These are phyloP conservation scores for Ceratocystiopsis sp. DNA, from an alignment of 2,329 filamentous ascomycete species.

Conservation along the genomic window DNA sequence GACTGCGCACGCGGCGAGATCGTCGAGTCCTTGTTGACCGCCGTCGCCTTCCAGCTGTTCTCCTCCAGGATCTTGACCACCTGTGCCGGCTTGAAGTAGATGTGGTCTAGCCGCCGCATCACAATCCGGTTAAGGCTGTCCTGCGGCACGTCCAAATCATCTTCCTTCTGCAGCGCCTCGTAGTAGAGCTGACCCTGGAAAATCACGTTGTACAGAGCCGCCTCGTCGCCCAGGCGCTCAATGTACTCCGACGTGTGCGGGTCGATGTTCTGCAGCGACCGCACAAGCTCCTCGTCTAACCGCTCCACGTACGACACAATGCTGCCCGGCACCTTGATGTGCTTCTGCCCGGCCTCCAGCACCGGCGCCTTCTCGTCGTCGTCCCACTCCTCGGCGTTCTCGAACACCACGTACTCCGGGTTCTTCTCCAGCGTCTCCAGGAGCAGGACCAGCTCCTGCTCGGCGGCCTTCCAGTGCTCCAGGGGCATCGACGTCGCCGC, in stretches of 20 bases:
- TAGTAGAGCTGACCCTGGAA: slow-evolving; percentile 79
- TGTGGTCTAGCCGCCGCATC: slow-evolving; percentile 86
- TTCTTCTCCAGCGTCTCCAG: slow-evolving; percentile 65
- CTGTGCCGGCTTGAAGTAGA: slow-evolving; percentile 96
- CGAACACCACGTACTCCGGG: slow-evolving; percentile 68
- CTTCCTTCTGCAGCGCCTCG: slow-evolving; percentile 58
- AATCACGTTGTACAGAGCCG: slow-evolving; percentile 78
- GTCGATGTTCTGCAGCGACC: slow-evolving; percentile 94
- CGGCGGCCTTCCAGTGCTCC: slow-evolving; percentile 92
- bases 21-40: slow-evolving; percentile 50
- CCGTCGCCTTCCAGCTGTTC: slow-evolving; percentile 75
- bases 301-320: slow-evolving; percentile 88
- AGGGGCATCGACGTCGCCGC: slow-evolving; percentile 69
- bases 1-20: slow-evolving; percentile 60
- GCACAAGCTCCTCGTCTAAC: slow-evolving; percentile 89
- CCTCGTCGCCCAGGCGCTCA: slow-evolving; percentile 83
- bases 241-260: slow-evolving; percentile 98
- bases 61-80: slow-evolving; percentile 90
- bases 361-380: slow-evolving; percentile 88
- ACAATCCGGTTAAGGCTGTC: slow-evolving; percentile 84
- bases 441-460: slow-evolving; percentile 67
- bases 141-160: slow-evolving; percentile 56
- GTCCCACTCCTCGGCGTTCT: slow-evolving; percentile 95
- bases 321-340: slow-evolving; percentile 86
- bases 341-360: slow-evolving; percentile 53